Conservation (phyloP, 1,284 basidiomycete species). For the Malassezia psittaci region DNA sequence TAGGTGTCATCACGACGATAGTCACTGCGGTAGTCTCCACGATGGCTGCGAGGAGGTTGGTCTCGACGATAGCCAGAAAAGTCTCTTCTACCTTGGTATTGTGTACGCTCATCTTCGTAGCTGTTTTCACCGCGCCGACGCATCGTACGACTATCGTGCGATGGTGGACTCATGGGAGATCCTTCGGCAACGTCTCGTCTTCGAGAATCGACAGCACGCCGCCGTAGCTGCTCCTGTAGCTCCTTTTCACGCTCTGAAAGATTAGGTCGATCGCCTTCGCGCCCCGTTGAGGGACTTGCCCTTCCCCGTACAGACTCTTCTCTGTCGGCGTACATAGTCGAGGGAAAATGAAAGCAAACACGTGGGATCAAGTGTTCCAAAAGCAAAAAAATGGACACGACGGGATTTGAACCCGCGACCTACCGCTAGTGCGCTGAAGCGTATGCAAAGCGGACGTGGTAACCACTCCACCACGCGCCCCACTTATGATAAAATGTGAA, state of each 20-base stretch:
- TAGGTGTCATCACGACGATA: constrained; percentile 14
- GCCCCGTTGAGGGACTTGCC: neutral
- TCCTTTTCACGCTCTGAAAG: constrained; percentile 31
- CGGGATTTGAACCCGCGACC: constrained; percentile 23
- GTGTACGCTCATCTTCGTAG: constrained; percentile 9
- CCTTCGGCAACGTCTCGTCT: constrained; percentile 1
- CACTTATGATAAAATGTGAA: neutral
- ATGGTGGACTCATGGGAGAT: neutral
- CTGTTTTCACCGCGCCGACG: constrained; percentile 6
- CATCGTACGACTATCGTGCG: neutral
- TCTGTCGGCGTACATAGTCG: constrained; percentile 36
- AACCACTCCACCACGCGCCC: constrained; percentile 23
- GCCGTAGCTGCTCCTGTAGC: constrained; percentile 40
- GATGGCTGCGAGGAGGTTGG: neutral
- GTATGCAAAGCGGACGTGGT: constrained; percentile 21
- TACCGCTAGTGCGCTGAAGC: constrained; percentile 11
- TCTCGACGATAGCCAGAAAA: neutral
- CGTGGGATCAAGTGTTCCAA: neutral
- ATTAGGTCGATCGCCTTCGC: constrained; percentile 1
- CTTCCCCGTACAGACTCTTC: constrained; percentile 26
- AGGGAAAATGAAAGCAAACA: neutral
- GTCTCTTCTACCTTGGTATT: too few species aligned
- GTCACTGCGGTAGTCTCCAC: constrained; percentile 1
- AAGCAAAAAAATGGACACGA: constrained; percentile 18
- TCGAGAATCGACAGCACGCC: constrained; percentile 27